Conservation (phyloP, 768 basidiomycete genomes). For the Amanita molliuscula region DNA sequence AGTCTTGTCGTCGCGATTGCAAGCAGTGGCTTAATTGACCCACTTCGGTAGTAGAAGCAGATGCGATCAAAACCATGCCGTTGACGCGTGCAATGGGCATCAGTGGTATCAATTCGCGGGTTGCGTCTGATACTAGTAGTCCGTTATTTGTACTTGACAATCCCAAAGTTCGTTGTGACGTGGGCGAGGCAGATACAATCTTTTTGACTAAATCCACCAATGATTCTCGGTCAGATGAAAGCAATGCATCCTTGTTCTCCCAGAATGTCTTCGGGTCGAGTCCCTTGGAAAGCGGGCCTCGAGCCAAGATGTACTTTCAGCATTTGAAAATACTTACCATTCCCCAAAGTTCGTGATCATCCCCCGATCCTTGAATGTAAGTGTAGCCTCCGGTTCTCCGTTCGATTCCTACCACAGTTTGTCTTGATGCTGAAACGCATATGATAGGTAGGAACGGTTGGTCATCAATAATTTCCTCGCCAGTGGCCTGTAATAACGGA, state of each 20-base stretch:
- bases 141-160: background rate
- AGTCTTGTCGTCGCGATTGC: background rate
- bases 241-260: constrained; percentile 37
- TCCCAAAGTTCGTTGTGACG: background rate
- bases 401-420: constrained; percentile 48
- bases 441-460: background rate
- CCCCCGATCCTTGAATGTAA: constrained; percentile 91
- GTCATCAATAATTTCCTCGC: background rate
- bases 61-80: background rate
- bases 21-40: background rate
- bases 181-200: background rate
- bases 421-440: constrained; percentile 50
- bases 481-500: constrained; percentile 4
- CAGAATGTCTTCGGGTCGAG: constrained; percentile 70
- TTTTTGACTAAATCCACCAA: background rate
- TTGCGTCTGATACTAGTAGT: background rate
- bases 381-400: constrained; percentile 59
- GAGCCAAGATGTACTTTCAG: background rate
- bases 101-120: background rate
- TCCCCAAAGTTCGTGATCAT: constrained; percentile 90
- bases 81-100: background rate
- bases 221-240: constrained; percentile 15
- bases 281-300: constrained; percentile 34
- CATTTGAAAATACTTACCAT: constrained; percentile 33
- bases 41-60: background rate